Evolutionary conservation across 2,329 filamentous ascomycete species (phyloP).

Genomic region (Ceratocystis cubensis): DNA sequence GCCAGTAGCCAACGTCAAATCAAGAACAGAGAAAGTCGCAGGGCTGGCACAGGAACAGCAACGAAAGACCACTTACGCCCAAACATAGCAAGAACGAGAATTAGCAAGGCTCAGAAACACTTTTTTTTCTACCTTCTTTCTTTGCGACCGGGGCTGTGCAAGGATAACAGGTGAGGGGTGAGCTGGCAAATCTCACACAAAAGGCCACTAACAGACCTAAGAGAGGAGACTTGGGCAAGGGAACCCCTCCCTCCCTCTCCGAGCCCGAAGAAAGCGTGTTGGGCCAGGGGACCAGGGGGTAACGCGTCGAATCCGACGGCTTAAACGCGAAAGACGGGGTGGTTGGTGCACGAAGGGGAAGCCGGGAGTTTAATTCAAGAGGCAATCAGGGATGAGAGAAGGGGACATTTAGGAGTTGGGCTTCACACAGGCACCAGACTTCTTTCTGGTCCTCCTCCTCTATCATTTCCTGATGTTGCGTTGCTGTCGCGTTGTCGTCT

Average conservation of each 20-base stretch:
- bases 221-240: neutral
- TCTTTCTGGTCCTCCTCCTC: neutral
- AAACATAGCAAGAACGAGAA: neutral
- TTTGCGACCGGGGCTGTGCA: neutral
- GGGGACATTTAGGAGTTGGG: neutral
- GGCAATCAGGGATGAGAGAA: neutral
- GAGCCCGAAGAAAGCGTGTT: neutral
- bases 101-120: neutral
- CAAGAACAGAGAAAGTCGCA: neutral
- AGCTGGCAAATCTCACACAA: neutral
- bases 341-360: slow-evolving; percentile 5
- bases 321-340: slow-evolving; percentile 2
- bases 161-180: neutral
- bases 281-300: neutral
- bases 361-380: neutral
- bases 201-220: neutral
- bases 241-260: neutral
- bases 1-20: neutral
- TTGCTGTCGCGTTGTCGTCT: neutral
- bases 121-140: neutral
- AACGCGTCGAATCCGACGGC: neutral
- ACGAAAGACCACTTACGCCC: neutral
- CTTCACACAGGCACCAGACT: neutral
- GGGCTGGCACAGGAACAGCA: neutral
- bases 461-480: neutral